Evolutionary conservation across 331 rosid genomes (phyloP).

Genomic region (Malus hybrid): DNA sequence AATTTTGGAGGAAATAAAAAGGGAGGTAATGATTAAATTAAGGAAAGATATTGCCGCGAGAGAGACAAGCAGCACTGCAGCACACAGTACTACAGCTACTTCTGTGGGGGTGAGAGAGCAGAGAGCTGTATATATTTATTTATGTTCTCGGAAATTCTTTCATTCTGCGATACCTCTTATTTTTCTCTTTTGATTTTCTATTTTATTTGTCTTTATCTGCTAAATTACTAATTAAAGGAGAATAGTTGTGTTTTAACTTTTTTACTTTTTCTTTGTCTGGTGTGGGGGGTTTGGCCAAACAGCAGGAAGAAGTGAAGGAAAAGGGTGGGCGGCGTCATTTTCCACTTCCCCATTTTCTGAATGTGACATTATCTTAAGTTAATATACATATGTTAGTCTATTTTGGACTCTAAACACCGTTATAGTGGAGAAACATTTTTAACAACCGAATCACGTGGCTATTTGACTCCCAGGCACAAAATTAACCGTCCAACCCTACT

Average conservation of each 20-base stretch:
- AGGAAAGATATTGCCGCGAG: slow-evolving; percentile 35
- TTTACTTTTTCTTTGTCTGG: not conserved
- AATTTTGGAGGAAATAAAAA: slow-evolving; percentile 8
- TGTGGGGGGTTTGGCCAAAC: slow-evolving; percentile 8
- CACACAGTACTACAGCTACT: no score
- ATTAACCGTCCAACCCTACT: no score
- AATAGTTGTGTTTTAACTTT: not conserved
- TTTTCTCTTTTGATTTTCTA: not conserved
- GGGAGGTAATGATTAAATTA: slow-evolving; percentile 10
- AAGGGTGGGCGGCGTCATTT: not conserved
- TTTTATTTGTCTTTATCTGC: not conserved
- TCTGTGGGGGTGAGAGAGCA: no score
- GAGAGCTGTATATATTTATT: no score
- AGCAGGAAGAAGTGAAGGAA: not conserved
- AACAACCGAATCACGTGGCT: no score
- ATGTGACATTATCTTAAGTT: no score
- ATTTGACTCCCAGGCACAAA: no score
- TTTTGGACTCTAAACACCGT: no score
- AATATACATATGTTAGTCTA: no score
- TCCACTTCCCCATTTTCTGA: not conserved
- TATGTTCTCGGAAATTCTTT: not conserved
- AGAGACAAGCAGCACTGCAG: not conserved
- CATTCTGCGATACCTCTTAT: not conserved
- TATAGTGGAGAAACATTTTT: no score
- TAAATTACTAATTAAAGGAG: not conserved